These are phyloP conservation scores for Papiliotrema nemorosa DNA, from an alignment of 1,284 basidiomycete genomes.

Conservation along the genomic window DNA sequence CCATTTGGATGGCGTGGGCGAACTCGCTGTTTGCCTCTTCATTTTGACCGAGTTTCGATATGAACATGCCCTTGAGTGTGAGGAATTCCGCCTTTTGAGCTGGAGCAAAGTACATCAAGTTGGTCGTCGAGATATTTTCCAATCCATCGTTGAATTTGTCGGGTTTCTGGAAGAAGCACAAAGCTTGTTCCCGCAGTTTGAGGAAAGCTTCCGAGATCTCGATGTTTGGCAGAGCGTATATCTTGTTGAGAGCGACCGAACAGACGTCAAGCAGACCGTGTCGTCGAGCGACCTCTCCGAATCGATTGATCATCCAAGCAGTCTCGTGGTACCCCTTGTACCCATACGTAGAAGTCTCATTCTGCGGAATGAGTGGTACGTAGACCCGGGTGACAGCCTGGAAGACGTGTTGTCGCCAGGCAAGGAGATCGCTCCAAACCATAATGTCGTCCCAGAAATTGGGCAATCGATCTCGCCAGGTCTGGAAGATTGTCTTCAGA, in stretches of 20 bases:
- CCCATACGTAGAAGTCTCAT: conserved; percentile 68
- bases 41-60: conserved; percentile 77
- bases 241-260: conserved; percentile 90
- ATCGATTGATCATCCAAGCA: conserved; percentile 99
- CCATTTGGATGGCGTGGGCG: conserved; percentile 91
- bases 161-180: conserved; percentile 95
- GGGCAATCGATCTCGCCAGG: conserved; percentile 95
- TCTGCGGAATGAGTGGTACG: conserved; percentile 72
- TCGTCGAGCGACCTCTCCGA: conserved; percentile 98
- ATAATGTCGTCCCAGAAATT: conserved; percentile 98
- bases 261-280: conserved; percentile 96
- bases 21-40: conserved; percentile 94
- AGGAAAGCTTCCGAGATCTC: conserved; percentile 99
- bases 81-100: conserved; percentile 98
- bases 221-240: conserved; percentile 98
- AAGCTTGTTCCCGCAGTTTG: conserved; percentile 98
- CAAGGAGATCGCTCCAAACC: conserved; percentile 96
- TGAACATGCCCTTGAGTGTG: conserved; percentile 99
- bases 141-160: conserved; percentile 90
- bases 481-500: conserved; percentile 90
- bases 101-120: conserved; percentile 94
- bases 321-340: conserved; percentile 99
- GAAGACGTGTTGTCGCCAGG: conserved; percentile 89
- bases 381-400: conserved; percentile 97
- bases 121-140: conserved; percentile 99